Evolutionary conservation across 345 rosid genomes (phyloP).

Genomic region (Eucalyptus regnans): DNA sequence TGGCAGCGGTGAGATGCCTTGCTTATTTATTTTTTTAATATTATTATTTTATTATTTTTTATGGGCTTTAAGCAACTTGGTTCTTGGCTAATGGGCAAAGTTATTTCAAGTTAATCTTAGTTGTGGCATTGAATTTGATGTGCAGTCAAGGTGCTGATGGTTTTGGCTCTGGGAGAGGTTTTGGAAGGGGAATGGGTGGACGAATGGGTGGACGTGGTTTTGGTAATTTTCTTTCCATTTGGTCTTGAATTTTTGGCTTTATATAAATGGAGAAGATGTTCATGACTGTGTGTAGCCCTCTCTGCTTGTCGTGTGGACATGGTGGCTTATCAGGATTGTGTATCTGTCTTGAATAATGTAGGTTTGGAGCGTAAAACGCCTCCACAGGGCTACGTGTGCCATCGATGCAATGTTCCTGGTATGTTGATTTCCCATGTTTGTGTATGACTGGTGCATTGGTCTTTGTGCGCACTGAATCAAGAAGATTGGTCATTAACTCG

Average conservation of each 20-base stretch:
- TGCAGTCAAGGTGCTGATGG: constrained; percentile 79
- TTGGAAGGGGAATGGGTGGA: constrained; percentile 84
- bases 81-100: not conserved
- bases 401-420: constrained; percentile 96
- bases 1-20: constrained; percentile 82
- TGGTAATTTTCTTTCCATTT: constrained; percentile 38
- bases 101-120: not conserved
- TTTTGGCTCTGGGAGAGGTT: constrained; percentile 91
- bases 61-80: not conserved
- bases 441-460: not conserved
- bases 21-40: no score
- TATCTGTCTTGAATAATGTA: constrained; percentile 16
- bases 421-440: constrained; percentile 5
- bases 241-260: not conserved
- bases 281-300: not conserved
- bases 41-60: not conserved
- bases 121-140: not conserved
- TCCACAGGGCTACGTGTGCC: constrained; percentile 93
- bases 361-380: constrained; percentile 97
- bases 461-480: not conserved
- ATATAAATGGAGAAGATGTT: not conserved
- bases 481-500: not conserved
- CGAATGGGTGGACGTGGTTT: constrained; percentile 96
- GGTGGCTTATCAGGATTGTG: not conserved
- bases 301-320: not conserved